Percentiles rank a stretch among this genome's conserved stretches.
Evolutionary conservation across 2,329 filamentous ascomycete genomes (phyloP).

Genomic region (Phialocephala subalpina): DNA sequence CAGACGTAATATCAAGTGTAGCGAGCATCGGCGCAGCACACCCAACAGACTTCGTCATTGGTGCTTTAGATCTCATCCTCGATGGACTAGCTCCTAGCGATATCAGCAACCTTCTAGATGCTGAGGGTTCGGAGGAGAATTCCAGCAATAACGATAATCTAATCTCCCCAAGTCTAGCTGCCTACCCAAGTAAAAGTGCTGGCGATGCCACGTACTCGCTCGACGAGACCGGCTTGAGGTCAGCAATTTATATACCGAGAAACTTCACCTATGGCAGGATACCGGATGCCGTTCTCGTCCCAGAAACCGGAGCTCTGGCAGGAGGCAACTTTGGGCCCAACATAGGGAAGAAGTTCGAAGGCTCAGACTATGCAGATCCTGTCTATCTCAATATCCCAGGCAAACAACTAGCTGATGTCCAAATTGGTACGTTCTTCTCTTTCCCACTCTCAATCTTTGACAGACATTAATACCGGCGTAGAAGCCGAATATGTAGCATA

Average conservation of each 20-base stretch:
- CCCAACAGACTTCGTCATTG: background rate
- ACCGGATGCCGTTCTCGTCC: constrained; percentile 59
- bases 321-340: constrained; percentile 46
- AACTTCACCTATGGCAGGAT: constrained; percentile 54
- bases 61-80: constrained; percentile 6
- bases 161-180: background rate
- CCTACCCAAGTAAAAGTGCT: background rate
- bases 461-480: background rate
- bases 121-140: background rate
- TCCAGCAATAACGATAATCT: background rate
- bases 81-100: background rate
- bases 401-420: constrained; percentile 55
- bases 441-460: background rate
- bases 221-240: constrained; percentile 1
- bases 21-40: background rate
- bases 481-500: constrained; percentile 64
- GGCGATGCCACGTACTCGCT: background rate
- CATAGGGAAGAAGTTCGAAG: constrained; percentile 54
- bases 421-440: constrained; percentile 40
- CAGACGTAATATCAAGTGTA: background rate
- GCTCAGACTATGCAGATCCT: constrained; percentile 52
- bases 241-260: constrained; percentile 57
- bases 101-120: background rate
- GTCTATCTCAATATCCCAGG: constrained; percentile 63
- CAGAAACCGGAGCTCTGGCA: constrained; percentile 59